A percentile compares a stretch with the other conserved stretches of the same genome.
phyloP scores from a whole-genome alignment of 108 stramenopile genomes.

The Mediolabrus comicus region DNA sequence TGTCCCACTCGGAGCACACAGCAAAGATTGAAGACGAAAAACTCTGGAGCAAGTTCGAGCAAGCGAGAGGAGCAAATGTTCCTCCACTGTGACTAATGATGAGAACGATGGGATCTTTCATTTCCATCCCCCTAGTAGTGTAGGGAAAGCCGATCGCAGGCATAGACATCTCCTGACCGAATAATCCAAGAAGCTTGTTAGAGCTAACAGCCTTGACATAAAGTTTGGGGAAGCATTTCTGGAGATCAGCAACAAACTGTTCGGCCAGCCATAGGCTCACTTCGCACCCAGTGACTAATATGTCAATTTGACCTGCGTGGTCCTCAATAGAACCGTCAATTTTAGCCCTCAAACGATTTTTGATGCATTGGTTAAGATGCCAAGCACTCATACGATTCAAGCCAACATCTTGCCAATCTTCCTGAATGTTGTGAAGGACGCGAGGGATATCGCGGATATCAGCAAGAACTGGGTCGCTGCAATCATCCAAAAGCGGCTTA shows the following conservation, averaged over 20 bases:
- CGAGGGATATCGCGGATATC: slow-evolving; percentile 67
- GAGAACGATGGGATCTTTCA: slow-evolving; percentile 65
- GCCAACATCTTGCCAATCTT: slow-evolving; percentile 50
- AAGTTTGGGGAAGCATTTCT: slow-evolving; percentile 74
- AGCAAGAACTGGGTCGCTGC: slow-evolving; percentile 42
- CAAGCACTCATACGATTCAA: slow-evolving; percentile 67
- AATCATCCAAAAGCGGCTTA: slow-evolving; percentile 42
- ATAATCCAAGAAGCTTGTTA: slow-evolving; percentile 81
- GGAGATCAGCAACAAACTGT: slow-evolving; percentile 78
- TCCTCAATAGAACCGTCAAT: slow-evolving; percentile 34
- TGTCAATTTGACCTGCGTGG: slow-evolving; percentile 47
- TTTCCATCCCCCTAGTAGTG: slow-evolving; percentile 38
- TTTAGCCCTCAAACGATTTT: slow-evolving; percentile 31
- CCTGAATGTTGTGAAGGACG: slow-evolving; percentile 56
- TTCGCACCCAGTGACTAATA: slow-evolving; percentile 80
- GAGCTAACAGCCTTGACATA: slow-evolving; percentile 56
- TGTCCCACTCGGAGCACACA: slow-evolving; percentile 47
- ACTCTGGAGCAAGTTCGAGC: slow-evolving; percentile 61
- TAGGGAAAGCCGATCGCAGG: slow-evolving; percentile 60
- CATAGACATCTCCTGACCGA: slow-evolving; percentile 63
- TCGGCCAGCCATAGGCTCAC: slow-evolving; percentile 84
- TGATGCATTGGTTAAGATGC: slow-evolving; percentile 49
- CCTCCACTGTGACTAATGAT: slow-evolving; percentile 76
- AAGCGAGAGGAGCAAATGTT: slow-evolving; percentile 67
- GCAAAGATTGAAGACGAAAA: slow-evolving; percentile 13